Evolutionary conservation across 306 rosid species (phyloP).

Genomic region (Sechiopsis laciniata): DNA sequence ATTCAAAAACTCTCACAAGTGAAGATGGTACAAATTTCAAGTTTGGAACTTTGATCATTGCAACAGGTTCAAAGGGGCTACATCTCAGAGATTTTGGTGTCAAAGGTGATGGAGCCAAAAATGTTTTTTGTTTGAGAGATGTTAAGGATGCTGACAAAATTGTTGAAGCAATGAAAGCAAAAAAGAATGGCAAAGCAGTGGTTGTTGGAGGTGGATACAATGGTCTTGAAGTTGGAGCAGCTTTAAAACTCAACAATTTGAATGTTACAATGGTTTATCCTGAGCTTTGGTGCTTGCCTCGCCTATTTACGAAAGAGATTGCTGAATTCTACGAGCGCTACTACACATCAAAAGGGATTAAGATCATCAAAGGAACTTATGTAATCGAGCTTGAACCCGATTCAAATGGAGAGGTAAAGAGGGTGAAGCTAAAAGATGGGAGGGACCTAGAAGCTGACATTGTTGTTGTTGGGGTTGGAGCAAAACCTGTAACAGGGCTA

Average conservation of each 20-base stretch:
- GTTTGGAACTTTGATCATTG: slow-evolving; percentile 33
- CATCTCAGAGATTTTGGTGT: slow-evolving; percentile 31
- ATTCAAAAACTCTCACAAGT: slow-evolving; percentile 27
- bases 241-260: slow-evolving; percentile 34
- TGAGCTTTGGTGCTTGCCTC: slow-evolving; percentile 25
- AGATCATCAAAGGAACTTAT: slow-evolving; percentile 28
- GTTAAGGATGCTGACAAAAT: slow-evolving; percentile 36
- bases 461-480: slow-evolving; percentile 42
- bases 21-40: slow-evolving; percentile 25
- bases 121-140: slow-evolving; percentile 42
- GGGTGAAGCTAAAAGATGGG: slow-evolving; percentile 36
- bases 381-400: slow-evolving; percentile 17
- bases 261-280: slow-evolving; percentile 40
- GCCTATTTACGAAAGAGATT: slow-evolving; percentile 34
- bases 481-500: slow-evolving; percentile 28
- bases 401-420: slow-evolving; percentile 28
- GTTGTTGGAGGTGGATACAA: slow-evolving; percentile 45
- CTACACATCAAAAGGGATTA: slow-evolving; percentile 31
- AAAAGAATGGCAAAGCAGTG: slow-evolving; percentile 34
- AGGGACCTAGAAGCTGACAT: slow-evolving; percentile 34
- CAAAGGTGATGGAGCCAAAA: slow-evolving; percentile 32
- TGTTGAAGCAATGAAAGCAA: slow-evolving; percentile 28
- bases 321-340: slow-evolving; percentile 38
- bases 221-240: slow-evolving; percentile 46
- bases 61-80: slow-evolving; percentile 32